Conservation (phyloP, 345 rosid species). For the Conringia planisiliqua region DNA sequence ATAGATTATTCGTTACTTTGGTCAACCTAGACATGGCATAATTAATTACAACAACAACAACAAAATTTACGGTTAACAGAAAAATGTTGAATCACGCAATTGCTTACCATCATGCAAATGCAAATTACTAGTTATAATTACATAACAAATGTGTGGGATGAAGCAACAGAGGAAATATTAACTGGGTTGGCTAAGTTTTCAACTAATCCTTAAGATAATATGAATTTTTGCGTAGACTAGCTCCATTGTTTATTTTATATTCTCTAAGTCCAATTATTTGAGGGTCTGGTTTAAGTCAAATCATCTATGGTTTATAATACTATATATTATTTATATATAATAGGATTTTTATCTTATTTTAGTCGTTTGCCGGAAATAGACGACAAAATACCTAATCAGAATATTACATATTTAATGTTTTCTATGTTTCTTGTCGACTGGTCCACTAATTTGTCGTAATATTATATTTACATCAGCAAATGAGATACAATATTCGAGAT, state of each 20-base stretch:
- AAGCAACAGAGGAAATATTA: conserved; percentile 14
- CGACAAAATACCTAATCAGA: conserved; percentile 18
- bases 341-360: neutral
- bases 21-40: no score
- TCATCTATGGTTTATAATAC: neutral
- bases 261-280: conserved; percentile 17
- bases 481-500: neutral
- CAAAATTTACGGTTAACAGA: neutral
- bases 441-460: neutral
- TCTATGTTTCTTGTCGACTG: neutral
- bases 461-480: neutral
- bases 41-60: neutral
- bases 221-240: conserved; percentile 22
- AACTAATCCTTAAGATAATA: conserved; percentile 15
- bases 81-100: neutral
- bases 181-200: conserved; percentile 21
- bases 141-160: neutral
- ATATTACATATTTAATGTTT: conserved; percentile 4
- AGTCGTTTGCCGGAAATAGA: conserved; percentile 23
- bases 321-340: neutral
- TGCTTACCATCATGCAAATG: neutral
- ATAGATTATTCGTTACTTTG: no score
- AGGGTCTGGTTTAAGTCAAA: conserved; percentile 24
- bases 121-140: neutral
- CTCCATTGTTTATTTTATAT: conserved; percentile 11